Conservation (phyloP, 306 rosid genomes). For the Fragaria vesca region DNA sequence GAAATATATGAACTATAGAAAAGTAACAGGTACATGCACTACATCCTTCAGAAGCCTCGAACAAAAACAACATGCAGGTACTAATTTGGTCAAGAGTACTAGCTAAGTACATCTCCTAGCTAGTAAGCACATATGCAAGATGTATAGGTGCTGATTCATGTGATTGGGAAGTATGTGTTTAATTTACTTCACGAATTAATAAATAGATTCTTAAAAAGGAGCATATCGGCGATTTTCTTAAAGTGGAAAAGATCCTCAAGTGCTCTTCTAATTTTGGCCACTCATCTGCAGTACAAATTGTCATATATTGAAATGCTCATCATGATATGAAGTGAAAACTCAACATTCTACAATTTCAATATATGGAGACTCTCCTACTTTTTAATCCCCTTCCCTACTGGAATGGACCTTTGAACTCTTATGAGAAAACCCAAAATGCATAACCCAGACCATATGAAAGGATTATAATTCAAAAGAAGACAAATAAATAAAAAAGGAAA, state of each 20-base stretch:
- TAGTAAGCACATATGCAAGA: neutral
- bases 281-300: neutral
- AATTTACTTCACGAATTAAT: neutral
- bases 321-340: neutral
- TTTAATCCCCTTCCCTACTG: neutral
- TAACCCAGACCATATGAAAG: neutral
- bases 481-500: too few species aligned
- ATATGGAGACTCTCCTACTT: neutral
- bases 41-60: neutral
- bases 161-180: neutral
- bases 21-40: neutral
- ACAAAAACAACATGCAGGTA: neutral
- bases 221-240: neutral
- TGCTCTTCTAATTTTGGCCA: neutral
- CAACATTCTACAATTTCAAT: neutral
- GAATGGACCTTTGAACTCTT: neutral
- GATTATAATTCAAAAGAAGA: neutral
- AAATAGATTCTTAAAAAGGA: neutral
- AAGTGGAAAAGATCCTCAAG: neutral
- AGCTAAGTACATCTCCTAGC: neutral
- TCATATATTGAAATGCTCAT: neutral
- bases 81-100: neutral
- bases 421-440: neutral
- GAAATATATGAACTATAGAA: neutral
- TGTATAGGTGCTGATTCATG: neutral